Evolutionary conservation across 2,329 filamentous ascomycete genomes (phyloP).

Genomic region (Sporothrix pallida): DNA sequence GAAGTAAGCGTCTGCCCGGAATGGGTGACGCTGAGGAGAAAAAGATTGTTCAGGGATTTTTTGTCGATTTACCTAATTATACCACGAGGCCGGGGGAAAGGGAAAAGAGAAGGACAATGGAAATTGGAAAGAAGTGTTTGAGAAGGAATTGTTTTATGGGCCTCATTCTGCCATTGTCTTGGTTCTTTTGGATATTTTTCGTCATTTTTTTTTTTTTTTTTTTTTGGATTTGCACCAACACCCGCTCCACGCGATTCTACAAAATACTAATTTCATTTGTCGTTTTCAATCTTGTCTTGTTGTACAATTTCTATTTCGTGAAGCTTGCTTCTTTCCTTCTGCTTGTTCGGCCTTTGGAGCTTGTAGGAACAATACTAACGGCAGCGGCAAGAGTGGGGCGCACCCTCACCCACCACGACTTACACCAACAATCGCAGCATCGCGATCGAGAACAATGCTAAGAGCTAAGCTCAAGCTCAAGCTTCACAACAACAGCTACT

Average conservation of each 20-base stretch:
- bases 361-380: background rate
- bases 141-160: background rate
- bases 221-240: background rate
- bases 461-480: background rate
- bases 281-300: background rate
- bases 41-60: background rate
- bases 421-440: constrained; percentile 17
- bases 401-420: background rate
- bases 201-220: background rate
- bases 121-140: background rate
- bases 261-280: constrained; percentile 22
- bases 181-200: background rate
- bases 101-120: background rate
- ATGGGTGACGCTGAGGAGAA: background rate
- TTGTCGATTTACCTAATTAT: background rate
- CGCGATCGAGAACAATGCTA: constrained; percentile 25
- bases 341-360: background rate
- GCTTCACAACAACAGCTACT: background rate
- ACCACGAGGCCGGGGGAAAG: background rate
- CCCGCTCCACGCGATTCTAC: constrained; percentile 20
- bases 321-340: too few species aligned
- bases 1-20: background rate
- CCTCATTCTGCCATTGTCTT: background rate
- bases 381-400: constrained; percentile 5
- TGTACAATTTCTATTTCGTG: background rate